Conservation (phyloP, 2,329 filamentous ascomycete genomes). For the Fusarium coffeatum region DNA sequence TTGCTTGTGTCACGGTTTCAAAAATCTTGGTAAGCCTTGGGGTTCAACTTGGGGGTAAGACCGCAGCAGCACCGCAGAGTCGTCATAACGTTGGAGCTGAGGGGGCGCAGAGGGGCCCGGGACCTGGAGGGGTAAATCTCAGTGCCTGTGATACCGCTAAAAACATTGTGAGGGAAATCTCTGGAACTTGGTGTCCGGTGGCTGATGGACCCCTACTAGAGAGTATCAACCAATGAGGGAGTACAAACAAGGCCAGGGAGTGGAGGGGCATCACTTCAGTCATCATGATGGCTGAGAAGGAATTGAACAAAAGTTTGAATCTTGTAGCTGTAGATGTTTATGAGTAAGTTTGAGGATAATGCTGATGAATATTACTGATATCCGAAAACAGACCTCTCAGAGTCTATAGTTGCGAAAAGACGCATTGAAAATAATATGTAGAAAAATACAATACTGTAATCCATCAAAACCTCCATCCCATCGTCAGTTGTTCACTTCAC, state of each 20-base stretch:
- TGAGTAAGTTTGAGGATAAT: constrained; percentile 1
- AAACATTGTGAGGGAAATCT: constrained; percentile 29
- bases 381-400: no score
- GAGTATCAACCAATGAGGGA: constrained; percentile 19
- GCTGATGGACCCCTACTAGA: constrained; percentile 37
- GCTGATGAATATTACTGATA: constrained; percentile 6
- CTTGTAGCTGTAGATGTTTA: neutral
- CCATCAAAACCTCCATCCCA: neutral
- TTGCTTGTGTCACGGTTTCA: constrained; percentile 42
- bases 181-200: constrained; percentile 47
- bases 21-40: constrained; percentile 43
- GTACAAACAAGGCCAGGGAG: constrained; percentile 8
- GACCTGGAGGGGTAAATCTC: constrained; percentile 35
- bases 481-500: constrained; percentile 9
- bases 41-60: constrained; percentile 40
- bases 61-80: constrained; percentile 38
- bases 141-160: constrained; percentile 3
- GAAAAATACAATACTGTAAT: neutral
- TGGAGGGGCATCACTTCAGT: constrained; percentile 42
- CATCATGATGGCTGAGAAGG: constrained; percentile 37
- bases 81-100: constrained; percentile 43
- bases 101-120: constrained; percentile 30
- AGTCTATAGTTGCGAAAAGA: neutral
- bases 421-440: neutral
- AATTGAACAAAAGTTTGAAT: constrained; percentile 22